These are phyloP conservation scores for Boechera stricta DNA, from an alignment of 345 rosid species.

Conservation along the genomic window DNA sequence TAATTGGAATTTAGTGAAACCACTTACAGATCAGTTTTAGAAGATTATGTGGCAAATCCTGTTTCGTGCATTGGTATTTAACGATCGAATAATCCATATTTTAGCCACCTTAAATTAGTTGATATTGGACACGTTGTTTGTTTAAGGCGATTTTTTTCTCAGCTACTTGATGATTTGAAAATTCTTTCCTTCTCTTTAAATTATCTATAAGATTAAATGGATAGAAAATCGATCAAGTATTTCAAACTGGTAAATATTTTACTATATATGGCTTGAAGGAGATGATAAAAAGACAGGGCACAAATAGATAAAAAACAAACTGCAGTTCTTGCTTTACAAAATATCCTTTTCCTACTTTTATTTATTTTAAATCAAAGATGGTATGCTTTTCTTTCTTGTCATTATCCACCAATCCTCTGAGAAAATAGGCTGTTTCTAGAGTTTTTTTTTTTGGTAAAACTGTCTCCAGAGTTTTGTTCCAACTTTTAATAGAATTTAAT, in stretches of 20 bases:
- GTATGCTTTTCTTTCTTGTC: slow-evolving; percentile 8
- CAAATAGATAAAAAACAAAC: neutral
- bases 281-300: neutral
- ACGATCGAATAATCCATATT: no score
- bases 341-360: neutral
- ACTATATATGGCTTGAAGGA: neutral
- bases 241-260: slow-evolving; percentile 11
- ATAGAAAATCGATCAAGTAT: neutral
- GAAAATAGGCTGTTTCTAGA: slow-evolving; percentile 18
- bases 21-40: no score
- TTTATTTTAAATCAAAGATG: neutral
- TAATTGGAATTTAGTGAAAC: neutral
- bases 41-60: no score
- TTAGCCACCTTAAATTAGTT: neutral
- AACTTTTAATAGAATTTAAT: neutral
- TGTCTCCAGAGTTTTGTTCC: slow-evolving; percentile 20
- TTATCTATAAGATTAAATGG: neutral
- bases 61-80: no score
- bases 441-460: neutral
- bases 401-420: slow-evolving; percentile 19
- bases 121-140: neutral
- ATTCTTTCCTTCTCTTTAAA: neutral
- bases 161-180: slow-evolving; percentile 10
- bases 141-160: neutral
- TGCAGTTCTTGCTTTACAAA: slow-evolving; percentile 8